Evolutionary conservation across 129 eudicot genomes (phyloP).

Genomic region (Sambucus nigra): DNA sequence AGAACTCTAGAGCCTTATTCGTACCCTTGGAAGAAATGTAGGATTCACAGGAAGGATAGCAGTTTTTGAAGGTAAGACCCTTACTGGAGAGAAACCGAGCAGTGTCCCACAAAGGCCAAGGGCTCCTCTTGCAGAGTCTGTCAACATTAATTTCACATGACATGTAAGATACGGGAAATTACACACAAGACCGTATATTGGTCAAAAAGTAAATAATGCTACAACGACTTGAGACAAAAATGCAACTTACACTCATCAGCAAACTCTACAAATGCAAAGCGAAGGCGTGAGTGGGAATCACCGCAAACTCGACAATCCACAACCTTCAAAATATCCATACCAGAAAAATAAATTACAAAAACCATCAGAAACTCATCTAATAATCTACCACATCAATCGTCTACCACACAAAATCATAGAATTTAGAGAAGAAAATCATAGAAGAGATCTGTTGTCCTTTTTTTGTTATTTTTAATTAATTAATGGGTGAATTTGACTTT

Average conservation of each 20-base stretch:
- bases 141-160: slow-evolving; percentile 8
- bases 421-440: no score
- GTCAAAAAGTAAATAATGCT: not conserved
- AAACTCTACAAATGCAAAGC: slow-evolving; percentile 98
- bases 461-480: no score
- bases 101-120: slow-evolving; percentile 71
- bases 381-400: no score
- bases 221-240: not conserved
- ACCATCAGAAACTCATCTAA: no score
- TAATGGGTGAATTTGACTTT: no score
- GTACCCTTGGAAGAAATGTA: slow-evolving; percentile 91
- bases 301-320: slow-evolving; percentile 95
- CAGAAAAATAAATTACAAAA: not conserved
- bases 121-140: slow-evolving; percentile 88
- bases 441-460: no score
- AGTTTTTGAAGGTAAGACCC: slow-evolving; percentile 93
- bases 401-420: no score
- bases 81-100: slow-evolving; percentile 70
- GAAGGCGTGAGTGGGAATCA: slow-evolving; percentile 97
- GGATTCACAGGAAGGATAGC: slow-evolving; percentile 99
- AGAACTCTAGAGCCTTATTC: slow-evolving; percentile 4
- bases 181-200: not conserved
- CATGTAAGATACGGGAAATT: slow-evolving; percentile 1
- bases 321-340: slow-evolving; percentile 47
- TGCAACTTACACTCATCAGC: slow-evolving; percentile 74